A percentile compares a stretch with the other conserved stretches of the same genome.
phyloP scores from a whole-genome alignment of 2,329 filamentous ascomycete genomes.

The Daldinia sp. region DNA sequence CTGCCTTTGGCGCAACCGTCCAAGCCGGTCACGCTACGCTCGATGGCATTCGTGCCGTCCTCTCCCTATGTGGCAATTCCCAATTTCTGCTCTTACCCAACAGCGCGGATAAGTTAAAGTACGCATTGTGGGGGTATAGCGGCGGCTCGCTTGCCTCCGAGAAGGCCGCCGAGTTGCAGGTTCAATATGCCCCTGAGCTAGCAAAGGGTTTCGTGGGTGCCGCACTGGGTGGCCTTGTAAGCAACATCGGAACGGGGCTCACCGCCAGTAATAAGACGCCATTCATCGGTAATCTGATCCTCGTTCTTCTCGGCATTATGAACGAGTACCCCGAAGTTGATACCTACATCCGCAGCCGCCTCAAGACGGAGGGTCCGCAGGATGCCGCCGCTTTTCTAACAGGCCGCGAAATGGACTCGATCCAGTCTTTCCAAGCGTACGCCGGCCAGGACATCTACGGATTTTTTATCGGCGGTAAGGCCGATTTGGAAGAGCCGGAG shows the following conservation, averaged over 20 bases:
- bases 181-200: constrained; percentile 65
- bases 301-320: constrained; percentile 50
- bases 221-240: constrained; percentile 60
- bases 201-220: constrained; percentile 57
- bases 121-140: constrained; percentile 66
- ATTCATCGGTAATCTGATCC: constrained; percentile 52
- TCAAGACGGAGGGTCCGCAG: constrained; percentile 46
- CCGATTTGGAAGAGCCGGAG: constrained; percentile 43
- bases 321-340: constrained; percentile 49
- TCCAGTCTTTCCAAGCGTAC: constrained; percentile 42
- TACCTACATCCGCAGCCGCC: constrained; percentile 45
- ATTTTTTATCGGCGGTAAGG: constrained; percentile 48
- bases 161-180: constrained; percentile 65
- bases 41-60: constrained; percentile 39
- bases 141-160: constrained; percentile 66
- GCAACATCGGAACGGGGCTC: constrained; percentile 45
- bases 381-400: constrained; percentile 50
- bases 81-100: constrained; percentile 10
- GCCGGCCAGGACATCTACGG: constrained; percentile 47
- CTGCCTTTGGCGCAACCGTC: constrained; percentile 40
- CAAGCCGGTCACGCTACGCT: constrained; percentile 38
- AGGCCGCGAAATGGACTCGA: constrained; percentile 38
- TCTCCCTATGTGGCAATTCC: constrained; percentile 40
- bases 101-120: constrained; percentile 23
- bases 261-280: constrained; percentile 48